These are phyloP conservation scores for Citrus medica DNA, from an alignment of 345 rosid species.

Conservation along the genomic window DNA sequence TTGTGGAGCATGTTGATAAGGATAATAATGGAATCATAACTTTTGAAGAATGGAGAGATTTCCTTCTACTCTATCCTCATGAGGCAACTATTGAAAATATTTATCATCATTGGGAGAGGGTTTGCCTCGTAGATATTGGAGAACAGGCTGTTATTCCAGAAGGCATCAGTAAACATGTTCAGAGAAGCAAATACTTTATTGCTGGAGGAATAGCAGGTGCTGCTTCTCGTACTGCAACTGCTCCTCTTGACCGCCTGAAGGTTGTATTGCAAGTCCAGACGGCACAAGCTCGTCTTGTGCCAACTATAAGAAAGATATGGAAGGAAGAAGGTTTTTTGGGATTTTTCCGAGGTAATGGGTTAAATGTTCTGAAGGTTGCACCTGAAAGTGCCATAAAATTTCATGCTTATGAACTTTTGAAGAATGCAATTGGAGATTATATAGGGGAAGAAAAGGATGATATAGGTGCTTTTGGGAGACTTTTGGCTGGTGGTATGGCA, in stretches of 20 bases:
- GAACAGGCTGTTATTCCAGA: slow-evolving; percentile 93
- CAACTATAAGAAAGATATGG: slow-evolving; percentile 72
- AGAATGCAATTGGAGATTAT: slow-evolving; percentile 43
- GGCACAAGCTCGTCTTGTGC: slow-evolving; percentile 43
- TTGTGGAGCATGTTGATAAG: slow-evolving; percentile 96
- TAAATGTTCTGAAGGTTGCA: slow-evolving; percentile 86
- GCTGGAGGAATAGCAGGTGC: slow-evolving; percentile 99
- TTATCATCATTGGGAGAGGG: slow-evolving; percentile 92
- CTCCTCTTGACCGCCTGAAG: slow-evolving; percentile 92
- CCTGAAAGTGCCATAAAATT: slow-evolving; percentile 98
- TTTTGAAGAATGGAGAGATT: slow-evolving; percentile 98
- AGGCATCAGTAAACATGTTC: slow-evolving; percentile 81
- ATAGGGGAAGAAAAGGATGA: slow-evolving; percentile 52
- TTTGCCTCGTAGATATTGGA: slow-evolving; percentile 91
- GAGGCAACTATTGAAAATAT: slow-evolving; percentile 94
- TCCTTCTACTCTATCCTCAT: slow-evolving; percentile 88
- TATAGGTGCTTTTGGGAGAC: slow-evolving; percentile 73
- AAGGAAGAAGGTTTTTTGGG: slow-evolving; percentile 72
- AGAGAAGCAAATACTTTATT: slow-evolving; percentile 69
- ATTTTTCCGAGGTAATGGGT: slow-evolving; percentile 91
- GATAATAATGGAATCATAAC: slow-evolving; percentile 94
- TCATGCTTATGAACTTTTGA: slow-evolving; percentile 77
- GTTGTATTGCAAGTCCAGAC: slow-evolving; percentile 91
- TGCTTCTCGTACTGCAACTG: slow-evolving; percentile 88
- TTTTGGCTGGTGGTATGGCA: slow-evolving; percentile 88